Evolutionary conservation across 1,284 basidiomycete genomes (phyloP).

Genomic region (Bondarzewia mesenterica): DNA sequence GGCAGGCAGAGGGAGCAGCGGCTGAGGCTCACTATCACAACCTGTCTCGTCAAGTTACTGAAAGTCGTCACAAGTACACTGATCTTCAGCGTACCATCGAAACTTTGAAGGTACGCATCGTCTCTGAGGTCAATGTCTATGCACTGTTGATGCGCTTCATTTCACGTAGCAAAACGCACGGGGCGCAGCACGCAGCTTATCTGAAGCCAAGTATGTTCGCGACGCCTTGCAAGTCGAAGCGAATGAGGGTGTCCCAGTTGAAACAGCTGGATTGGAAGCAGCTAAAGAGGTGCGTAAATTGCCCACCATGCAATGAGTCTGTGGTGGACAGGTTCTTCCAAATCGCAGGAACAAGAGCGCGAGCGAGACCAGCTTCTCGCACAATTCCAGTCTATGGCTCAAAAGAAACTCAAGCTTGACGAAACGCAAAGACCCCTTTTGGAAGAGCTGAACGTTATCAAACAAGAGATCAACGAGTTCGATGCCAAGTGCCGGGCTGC

Average conservation of each 20-base stretch:
- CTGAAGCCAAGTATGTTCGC: slow-evolving; percentile 24
- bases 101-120: not conserved
- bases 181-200: slow-evolving; percentile 19
- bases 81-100: slow-evolving; percentile 6
- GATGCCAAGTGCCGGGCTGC: slow-evolving; percentile 30
- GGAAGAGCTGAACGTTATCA: slow-evolving; percentile 36
- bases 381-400: slow-evolving; percentile 41
- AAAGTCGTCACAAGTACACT: slow-evolving; percentile 2
- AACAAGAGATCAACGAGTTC: slow-evolving; percentile 39
- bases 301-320: not conserved
- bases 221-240: slow-evolving; percentile 47
- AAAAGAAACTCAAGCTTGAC: slow-evolving; percentile 35
- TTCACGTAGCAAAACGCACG: slow-evolving; percentile 20
- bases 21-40: slow-evolving; percentile 11
- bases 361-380: slow-evolving; percentile 33
- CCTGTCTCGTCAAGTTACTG: slow-evolving; percentile 5
- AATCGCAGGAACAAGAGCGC: slow-evolving; percentile 37
- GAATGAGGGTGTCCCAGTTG: slow-evolving; percentile 68
- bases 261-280: slow-evolving; percentile 58
- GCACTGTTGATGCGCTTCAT: not conserved
- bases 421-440: slow-evolving; percentile 32
- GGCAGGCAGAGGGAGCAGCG: slow-evolving; percentile 9
- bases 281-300: slow-evolving; percentile 35
- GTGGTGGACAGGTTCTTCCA: not conserved
- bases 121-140: too few relatives aligned